phyloP scores from a whole-genome alignment of 352 stramenopile genomes.

The Phytopythium vexans region DNA sequence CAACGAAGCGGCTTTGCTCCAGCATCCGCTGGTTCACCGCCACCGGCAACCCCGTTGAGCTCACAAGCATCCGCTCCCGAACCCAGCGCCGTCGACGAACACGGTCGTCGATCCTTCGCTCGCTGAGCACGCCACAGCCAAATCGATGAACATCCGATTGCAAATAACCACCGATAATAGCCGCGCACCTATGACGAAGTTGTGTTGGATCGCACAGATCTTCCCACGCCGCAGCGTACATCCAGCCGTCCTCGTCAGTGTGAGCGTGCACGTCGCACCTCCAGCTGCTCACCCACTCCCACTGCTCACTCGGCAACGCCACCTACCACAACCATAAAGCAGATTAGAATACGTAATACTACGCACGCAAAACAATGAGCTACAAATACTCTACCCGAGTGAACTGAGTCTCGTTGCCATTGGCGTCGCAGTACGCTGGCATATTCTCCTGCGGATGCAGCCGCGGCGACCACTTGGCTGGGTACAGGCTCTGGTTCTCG shows the following conservation, averaged over 20 bases:
- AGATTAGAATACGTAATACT: background rate
- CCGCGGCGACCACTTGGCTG: constrained; percentile 19
- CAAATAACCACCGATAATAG: background rate
- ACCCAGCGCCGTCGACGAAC: constrained; percentile 57
- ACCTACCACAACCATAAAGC: constrained; percentile 21
- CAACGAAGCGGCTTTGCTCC: constrained; percentile 24
- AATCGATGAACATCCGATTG: background rate
- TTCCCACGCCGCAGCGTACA: constrained; percentile 38
- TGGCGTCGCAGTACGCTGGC: constrained; percentile 21
- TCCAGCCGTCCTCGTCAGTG: constrained; percentile 57
- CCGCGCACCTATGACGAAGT: constrained; percentile 14
- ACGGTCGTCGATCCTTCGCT: constrained; percentile 25
- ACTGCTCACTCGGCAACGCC: constrained; percentile 41
- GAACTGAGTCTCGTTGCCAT: constrained; percentile 35
- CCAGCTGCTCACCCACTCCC: constrained; percentile 65
- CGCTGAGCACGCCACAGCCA: constrained; percentile 16
- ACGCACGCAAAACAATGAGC: background rate
- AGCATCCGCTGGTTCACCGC: constrained; percentile 22
- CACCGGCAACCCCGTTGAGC: constrained; percentile 24
- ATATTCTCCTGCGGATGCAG: constrained; percentile 10
- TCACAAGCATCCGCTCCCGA: constrained; percentile 48
- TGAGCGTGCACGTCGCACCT: constrained; percentile 29
- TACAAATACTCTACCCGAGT: constrained; percentile 19
- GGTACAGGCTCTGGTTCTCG: constrained; percentile 50
- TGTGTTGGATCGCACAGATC: constrained; percentile 23